Percentiles rank a stretch among this genome's conserved stretches.
Evolutionary conservation across 73 alveolate genomes (phyloP).

Genomic region (Effrenium voratum): DNA sequence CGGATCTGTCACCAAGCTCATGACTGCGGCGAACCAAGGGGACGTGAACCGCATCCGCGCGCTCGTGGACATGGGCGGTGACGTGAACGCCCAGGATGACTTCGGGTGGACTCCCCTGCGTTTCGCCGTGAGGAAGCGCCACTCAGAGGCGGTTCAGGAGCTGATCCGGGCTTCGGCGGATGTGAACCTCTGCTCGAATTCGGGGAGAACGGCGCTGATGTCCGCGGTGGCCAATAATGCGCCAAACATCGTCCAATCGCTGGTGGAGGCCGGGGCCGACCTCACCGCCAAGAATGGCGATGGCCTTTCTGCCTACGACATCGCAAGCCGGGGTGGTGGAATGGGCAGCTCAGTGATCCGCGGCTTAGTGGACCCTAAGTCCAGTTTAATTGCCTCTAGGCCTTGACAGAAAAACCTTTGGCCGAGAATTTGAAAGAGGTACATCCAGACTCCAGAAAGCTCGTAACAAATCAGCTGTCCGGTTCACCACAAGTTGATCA

Average conservation of each 20-base stretch:
- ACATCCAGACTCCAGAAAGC: no score
- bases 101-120: constrained; percentile 69
- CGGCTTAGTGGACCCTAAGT: no score
- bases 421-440: no score
- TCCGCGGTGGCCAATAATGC: constrained; percentile 82
- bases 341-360: constrained; percentile 92
- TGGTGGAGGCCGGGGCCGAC: constrained; percentile 62
- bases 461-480: no score
- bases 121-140: constrained; percentile 60
- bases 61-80: constrained; percentile 60
- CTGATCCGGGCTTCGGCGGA: constrained; percentile 12
- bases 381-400: no score
- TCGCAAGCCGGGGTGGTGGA: constrained; percentile 90
- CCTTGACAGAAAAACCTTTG: no score
- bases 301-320: constrained; percentile 66
- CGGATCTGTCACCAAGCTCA: constrained; percentile 78
- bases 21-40: constrained; percentile 69
- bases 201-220: constrained; percentile 73
- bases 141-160: constrained; percentile 59
- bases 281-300: constrained; percentile 51
- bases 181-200: constrained; percentile 57
- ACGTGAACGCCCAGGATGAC: constrained; percentile 79
- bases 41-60: constrained; percentile 80
- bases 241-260: constrained; percentile 72
- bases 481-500: no score